Conservation (phyloP, 1,284 basidiomycete species). For the Apiotrichum sp. region DNA sequence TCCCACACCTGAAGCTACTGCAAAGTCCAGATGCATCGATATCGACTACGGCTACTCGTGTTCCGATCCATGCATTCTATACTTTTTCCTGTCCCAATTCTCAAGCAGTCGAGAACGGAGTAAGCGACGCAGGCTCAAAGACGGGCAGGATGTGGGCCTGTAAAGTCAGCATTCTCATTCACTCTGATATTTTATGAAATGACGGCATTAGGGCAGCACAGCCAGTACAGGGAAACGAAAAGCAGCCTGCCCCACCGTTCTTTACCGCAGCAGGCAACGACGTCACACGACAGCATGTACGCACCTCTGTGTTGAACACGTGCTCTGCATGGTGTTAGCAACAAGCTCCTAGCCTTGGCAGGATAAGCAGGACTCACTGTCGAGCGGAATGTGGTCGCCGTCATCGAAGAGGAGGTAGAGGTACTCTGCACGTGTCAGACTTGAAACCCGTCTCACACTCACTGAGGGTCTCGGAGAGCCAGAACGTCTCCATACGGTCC, state of each 20-base stretch:
- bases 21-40: too few relatives aligned
- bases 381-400: conserved; percentile 62
- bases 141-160: conserved; percentile 47
- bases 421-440: conserved; percentile 55
- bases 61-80: background rate
- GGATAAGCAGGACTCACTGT: conserved; percentile 51
- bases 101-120: conserved; percentile 34
- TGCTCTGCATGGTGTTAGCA: conserved; percentile 53
- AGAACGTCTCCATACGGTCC: conserved; percentile 95
- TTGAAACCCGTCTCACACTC: conserved; percentile 16
- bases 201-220: too few relatives aligned
- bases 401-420: conserved; percentile 84
- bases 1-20: too few relatives aligned
- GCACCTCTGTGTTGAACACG: conserved; percentile 90
- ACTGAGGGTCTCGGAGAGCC: conserved; percentile 85
- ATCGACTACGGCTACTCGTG: too few relatives aligned
- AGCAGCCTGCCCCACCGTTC: too few relatives aligned
- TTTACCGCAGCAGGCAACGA: too few relatives aligned
- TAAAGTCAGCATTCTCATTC: background rate
- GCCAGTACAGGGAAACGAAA: too few relatives aligned
- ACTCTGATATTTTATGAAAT: background rate
- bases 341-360: too few relatives aligned
- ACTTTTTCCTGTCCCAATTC: background rate
- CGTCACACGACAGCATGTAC: conserved; percentile 13
- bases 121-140: conserved; percentile 37